Evolutionary conservation across 768 basidiomycete genomes (phyloP).

Genomic region (Tylopilus cervinicoccineus): DNA sequence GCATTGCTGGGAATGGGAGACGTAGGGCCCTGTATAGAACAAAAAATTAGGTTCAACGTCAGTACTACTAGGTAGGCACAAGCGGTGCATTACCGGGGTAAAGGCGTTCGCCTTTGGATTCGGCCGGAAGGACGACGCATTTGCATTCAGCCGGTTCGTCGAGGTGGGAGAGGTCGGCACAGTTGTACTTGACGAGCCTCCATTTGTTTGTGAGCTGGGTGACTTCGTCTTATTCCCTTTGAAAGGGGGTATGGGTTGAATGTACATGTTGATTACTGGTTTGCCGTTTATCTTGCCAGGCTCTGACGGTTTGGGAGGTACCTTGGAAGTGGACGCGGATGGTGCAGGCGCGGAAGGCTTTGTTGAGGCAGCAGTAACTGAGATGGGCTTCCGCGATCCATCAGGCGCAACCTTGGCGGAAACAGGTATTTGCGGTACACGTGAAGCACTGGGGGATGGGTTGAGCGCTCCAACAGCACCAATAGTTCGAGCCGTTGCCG

Average conservation of each 20-base stretch:
- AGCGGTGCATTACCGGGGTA: conserved; percentile 50
- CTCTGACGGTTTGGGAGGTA: conserved; percentile 27
- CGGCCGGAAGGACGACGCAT: conserved; percentile 89
- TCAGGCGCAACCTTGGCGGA: conserved; percentile 31
- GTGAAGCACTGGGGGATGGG: conserved; percentile 46
- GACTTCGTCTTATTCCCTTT: conserved; percentile 52
- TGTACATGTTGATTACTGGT: conserved; percentile 63
- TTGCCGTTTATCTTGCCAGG: conserved; percentile 41
- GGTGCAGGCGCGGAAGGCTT: conserved; percentile 30
- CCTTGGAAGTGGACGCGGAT: conserved; percentile 30
- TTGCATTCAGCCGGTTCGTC: conserved; percentile 73
- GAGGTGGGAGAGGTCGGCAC: conserved; percentile 51
- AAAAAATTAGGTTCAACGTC: conserved; percentile 12
- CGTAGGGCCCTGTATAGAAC: conserved; percentile 39
- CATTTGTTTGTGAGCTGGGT: conserved; percentile 27
- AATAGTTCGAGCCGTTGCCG: conserved; percentile 66
- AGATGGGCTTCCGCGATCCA: conserved; percentile 23
- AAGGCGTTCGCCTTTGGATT: conserved; percentile 77
- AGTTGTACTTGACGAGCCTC: conserved; percentile 32
- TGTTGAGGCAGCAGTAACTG: conserved; percentile 20
- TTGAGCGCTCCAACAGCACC: conserved; percentile 42
- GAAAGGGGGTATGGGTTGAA: conserved; percentile 90
- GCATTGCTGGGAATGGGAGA: conserved; percentile 42
- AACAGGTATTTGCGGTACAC: conserved; percentile 32
- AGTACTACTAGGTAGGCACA: conserved; percentile 11